A percentile compares a stretch with the other conserved stretches of the same genome.
phyloP scores from a whole-genome alignment of 140 eudicot species.

The Bidens hawaiensis region DNA sequence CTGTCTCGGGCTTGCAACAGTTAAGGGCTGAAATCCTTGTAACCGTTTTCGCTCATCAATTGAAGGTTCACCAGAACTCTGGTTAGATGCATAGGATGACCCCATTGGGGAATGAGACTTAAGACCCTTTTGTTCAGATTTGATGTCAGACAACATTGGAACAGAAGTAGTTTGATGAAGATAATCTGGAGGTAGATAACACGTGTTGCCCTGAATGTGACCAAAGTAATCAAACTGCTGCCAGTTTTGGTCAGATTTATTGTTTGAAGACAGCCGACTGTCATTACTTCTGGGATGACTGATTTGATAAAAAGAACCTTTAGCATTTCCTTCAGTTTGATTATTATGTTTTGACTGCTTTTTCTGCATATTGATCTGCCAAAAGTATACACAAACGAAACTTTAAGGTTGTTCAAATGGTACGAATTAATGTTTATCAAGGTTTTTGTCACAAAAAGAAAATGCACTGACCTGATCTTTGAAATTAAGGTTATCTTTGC shows the following conservation, averaged over 20 bases:
- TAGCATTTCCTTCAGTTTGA: conserved; percentile 29
- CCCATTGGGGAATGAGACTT: conserved; percentile 39
- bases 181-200: conserved; percentile 38
- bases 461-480: conserved; percentile 44
- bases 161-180: conserved; percentile 28
- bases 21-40: conserved; percentile 27
- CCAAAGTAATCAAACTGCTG: conserved; percentile 32
- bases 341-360: conserved; percentile 36
- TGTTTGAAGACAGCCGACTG: conserved; percentile 25
- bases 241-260: conserved; percentile 25
- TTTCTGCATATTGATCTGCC: conserved; percentile 31
- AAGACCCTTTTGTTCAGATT: conserved; percentile 33
- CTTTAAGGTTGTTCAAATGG: conserved; percentile 7
- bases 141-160: conserved; percentile 35
- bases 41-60: conserved; percentile 22
- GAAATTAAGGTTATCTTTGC: conserved; percentile 24
- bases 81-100: conserved; percentile 46
- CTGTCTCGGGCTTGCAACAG: conserved; percentile 23
- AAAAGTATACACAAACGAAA: conserved; percentile 10
- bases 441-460: not conserved
- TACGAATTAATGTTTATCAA: conserved; percentile 2
- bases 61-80: conserved; percentile 37
- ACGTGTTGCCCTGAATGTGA: conserved; percentile 25
- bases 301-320: conserved; percentile 24
- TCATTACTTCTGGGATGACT: conserved; percentile 31